Evolutionary conservation across 1,139 yeast species (phyloP).

Genomic region (Hyphopichia khmerensis): DNA sequence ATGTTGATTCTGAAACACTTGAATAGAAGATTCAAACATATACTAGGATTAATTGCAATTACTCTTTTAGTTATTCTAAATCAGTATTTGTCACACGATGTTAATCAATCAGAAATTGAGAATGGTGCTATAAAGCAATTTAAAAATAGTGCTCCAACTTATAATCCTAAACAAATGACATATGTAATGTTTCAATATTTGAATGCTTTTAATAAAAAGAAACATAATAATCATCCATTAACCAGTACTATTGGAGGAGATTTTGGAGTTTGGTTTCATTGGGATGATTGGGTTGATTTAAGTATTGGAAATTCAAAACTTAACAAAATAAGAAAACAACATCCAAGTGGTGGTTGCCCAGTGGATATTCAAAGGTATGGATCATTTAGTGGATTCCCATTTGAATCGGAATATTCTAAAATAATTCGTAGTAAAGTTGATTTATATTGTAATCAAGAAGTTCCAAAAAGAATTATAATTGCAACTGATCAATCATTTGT

Average conservation of each 20-base stretch:
- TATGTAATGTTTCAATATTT: not conserved
- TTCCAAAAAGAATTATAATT: conserved; percentile 27
- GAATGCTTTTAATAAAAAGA: not conserved
- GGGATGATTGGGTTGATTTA: conserved; percentile 46
- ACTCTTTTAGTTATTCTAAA: not conserved
- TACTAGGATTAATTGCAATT: not conserved
- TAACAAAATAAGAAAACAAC: conserved; percentile 14
- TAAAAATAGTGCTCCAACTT: not conserved
- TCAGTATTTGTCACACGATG: not conserved
- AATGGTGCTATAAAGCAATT: not conserved
- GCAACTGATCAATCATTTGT: conserved; percentile 25
- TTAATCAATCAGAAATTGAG: not conserved
- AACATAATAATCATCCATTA: conserved; percentile 2
- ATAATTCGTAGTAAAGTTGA: conserved; percentile 34
- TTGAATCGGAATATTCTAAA: conserved; percentile 34
- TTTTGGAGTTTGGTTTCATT: conserved; percentile 34
- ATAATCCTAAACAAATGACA: conserved; percentile 1
- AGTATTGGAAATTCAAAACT: conserved; percentile 23
- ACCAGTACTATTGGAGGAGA: conserved; percentile 4
- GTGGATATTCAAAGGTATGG: conserved; percentile 19
- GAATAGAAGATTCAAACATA: not conserved
- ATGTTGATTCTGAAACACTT: not conserved
- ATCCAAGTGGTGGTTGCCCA: conserved; percentile 27
- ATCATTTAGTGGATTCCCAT: conserved; percentile 30
- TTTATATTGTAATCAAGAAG: conserved; percentile 31